A percentile compares a stretch with the other conserved stretches of the same genome.
phyloP scores from a whole-genome alignment of 2,329 filamentous ascomycete genomes.

The Lasiodiplodia sp. region DNA sequence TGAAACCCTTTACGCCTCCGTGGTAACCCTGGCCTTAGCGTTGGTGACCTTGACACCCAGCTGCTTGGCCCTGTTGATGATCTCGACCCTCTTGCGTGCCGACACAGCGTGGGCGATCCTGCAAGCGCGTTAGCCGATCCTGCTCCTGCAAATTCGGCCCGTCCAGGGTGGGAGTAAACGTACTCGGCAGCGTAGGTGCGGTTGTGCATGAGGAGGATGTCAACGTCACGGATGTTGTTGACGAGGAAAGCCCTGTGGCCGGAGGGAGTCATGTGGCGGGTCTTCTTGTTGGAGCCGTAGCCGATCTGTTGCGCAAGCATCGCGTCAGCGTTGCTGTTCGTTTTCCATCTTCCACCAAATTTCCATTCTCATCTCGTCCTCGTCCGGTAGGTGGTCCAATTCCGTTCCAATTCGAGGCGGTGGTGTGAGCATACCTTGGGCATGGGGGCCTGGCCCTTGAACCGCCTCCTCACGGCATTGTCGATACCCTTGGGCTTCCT shows the following conservation, averaged over 20 bases:
- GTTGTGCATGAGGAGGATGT: slow-evolving; percentile 99
- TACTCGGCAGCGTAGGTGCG: slow-evolving; percentile 98
- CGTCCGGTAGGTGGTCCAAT: not conserved
- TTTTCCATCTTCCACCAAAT: slow-evolving; percentile 2
- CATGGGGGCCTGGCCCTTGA: slow-evolving; percentile 95
- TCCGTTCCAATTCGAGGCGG: slow-evolving; percentile 5
- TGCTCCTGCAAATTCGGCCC: slow-evolving; percentile 1
- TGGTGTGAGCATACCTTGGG: slow-evolving; percentile 78
- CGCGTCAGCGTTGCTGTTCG: slow-evolving; percentile 40
- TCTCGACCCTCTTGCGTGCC: slow-evolving; percentile 97
- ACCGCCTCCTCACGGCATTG: slow-evolving; percentile 95
- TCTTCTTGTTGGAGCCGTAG: slow-evolving; percentile 99
- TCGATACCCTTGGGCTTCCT: slow-evolving; percentile 99
- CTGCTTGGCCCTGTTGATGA: slow-evolving; percentile 96
- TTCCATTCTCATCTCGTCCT: not conserved
- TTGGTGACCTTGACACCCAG: slow-evolving; percentile 99
- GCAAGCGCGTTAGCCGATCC: slow-evolving; percentile 33
- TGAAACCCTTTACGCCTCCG: slow-evolving; percentile 69
- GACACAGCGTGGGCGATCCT: slow-evolving; percentile 99
- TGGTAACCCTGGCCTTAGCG: slow-evolving; percentile 98
- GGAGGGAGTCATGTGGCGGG: slow-evolving; percentile 96
- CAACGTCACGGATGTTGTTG: slow-evolving; percentile 93
- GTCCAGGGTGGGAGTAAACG: slow-evolving; percentile 49
- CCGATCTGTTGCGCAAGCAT: slow-evolving; percentile 74
- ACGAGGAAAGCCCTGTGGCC: slow-evolving; percentile 99